Conservation (phyloP, 2,329 filamentous ascomycete species). For the Ceratocystis lukuohia region DNA sequence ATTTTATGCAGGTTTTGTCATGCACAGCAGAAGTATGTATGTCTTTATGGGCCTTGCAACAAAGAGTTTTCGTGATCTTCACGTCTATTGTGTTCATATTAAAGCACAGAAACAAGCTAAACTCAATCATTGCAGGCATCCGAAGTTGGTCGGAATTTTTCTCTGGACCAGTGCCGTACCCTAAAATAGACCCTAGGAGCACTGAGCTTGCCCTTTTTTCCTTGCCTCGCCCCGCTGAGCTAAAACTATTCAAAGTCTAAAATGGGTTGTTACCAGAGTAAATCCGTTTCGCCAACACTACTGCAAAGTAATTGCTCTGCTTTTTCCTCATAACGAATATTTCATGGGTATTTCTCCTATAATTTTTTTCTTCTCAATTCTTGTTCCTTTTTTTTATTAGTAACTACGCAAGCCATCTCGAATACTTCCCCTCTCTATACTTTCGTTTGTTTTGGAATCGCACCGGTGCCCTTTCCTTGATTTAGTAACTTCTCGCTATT, state of each 20-base stretch:
- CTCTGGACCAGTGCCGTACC: not conserved
- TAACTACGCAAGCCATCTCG: not conserved
- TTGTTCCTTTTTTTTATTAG: not conserved
- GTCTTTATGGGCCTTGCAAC: too few species aligned
- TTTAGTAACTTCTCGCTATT: conserved; percentile 16
- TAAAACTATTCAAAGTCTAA: conserved; percentile 4
- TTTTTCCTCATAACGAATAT: not conserved
- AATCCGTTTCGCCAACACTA: not conserved
- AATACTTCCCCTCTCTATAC: conserved; percentile 11
- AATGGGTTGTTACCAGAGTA: not conserved
- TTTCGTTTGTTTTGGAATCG: conserved; percentile 20
- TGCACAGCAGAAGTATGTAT: too few species aligned
- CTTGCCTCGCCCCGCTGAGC: not conserved
- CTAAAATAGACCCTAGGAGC: not conserved
- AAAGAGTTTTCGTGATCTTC: too few species aligned
- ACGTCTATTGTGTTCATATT: too few species aligned
- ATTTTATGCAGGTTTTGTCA: too few species aligned
- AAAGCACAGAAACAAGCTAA: too few species aligned
- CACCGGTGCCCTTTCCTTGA: conserved; percentile 18
- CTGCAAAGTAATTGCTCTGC: not conserved
- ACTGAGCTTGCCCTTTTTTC: not conserved
- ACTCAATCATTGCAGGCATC: not conserved
- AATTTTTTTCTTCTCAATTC: not conserved
- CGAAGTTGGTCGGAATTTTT: not conserved
- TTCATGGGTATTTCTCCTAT: not conserved